A percentile compares a stretch with the other conserved stretches of the same genome.
Evolutionary conservation across 108 stramenopile species (phyloP).

Genomic region (Nitzschia sp.): DNA sequence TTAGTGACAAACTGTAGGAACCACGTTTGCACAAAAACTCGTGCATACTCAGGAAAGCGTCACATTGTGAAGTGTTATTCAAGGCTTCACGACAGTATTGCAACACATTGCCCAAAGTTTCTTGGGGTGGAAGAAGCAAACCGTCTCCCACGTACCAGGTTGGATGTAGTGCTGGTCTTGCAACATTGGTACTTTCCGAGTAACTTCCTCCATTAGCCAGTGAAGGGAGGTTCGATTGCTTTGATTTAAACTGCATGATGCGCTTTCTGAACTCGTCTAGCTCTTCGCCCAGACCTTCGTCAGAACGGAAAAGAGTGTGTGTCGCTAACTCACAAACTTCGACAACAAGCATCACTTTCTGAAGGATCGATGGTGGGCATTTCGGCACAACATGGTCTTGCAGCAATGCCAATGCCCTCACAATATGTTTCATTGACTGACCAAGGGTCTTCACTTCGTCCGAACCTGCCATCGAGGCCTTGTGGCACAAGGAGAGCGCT

Average conservation of each 20-base stretch:
- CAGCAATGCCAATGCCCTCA: conserved; percentile 52
- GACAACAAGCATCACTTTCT: conserved; percentile 35
- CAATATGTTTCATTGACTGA: conserved; percentile 26
- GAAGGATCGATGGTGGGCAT: conserved; percentile 40
- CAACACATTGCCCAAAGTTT: conserved; percentile 45
- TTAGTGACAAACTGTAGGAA: conserved; percentile 59
- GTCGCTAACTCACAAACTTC: conserved; percentile 55
- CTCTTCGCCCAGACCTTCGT: conserved; percentile 72
- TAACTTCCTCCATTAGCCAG: neutral
- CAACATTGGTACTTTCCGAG: neutral
- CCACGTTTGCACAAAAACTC: conserved; percentile 55
- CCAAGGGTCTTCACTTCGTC: neutral
- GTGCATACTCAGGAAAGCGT: conserved; percentile 40
- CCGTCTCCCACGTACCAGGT: conserved; percentile 87
- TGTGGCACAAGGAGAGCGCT: conserved; percentile 26
- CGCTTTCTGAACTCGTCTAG: conserved; percentile 44
- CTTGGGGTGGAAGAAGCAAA: conserved; percentile 67
- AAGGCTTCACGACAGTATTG: conserved; percentile 54
- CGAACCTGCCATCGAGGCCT: conserved; percentile 14
- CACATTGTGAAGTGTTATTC: conserved; percentile 19
- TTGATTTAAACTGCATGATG: conserved; percentile 21
- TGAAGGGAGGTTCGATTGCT: too few species aligned
- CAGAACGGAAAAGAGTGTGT: conserved; percentile 58
- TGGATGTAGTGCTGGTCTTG: conserved; percentile 51
- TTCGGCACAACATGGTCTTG: conserved; percentile 50